Evolutionary conservation across 352 stramenopile species (phyloP), one percentile per base, ranked within the genome.

Genomic region (Phytophthora nicotianae): DNA sequence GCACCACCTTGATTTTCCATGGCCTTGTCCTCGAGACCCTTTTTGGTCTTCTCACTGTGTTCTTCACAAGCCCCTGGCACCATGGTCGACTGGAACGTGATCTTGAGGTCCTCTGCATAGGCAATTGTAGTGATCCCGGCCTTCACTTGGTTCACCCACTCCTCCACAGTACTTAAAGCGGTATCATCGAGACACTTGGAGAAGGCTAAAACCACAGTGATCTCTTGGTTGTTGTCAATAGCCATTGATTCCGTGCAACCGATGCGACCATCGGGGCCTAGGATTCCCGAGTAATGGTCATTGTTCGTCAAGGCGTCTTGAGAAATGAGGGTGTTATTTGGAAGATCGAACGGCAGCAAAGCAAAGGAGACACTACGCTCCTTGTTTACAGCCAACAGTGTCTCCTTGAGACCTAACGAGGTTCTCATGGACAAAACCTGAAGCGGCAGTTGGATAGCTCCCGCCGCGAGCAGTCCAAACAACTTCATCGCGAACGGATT

Each of bases 161-260:
- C 61, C 17, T 88, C 66, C 11, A 89, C 72, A n/a, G 62, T 43
- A 4, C 40, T 51, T 4, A 91, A 35, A n/a, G 70, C 46, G 27
- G 58, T 52, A 17, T 82, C 52, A 52, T 76, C 72, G 13, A 89
- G 49, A 32, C 82, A 89, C 52, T 88, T 85, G 50, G 79, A 88
- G 59, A 91, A 77, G 14, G 66, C 75, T 11, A 89, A 58, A 11
- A 89, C 54, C 21, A 88, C 77, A 0, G 67, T 71, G 0, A 72
- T 67, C 9, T 65, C 41, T 5, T 50, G 58, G 21, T 54, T 32
- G 11, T 53, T 29, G 11, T 81, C 45, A 11, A 21, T 23, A 0
- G 32, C 3, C 2, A 4, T 9, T 6, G 65, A 50, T 4, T 61
- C 60, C 7, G 65, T 72, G 48, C 65, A 72, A 2, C 6, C 23